Conservation (phyloP, 2,329 filamentous ascomycete species). For the Monosporascus sp. region DNA sequence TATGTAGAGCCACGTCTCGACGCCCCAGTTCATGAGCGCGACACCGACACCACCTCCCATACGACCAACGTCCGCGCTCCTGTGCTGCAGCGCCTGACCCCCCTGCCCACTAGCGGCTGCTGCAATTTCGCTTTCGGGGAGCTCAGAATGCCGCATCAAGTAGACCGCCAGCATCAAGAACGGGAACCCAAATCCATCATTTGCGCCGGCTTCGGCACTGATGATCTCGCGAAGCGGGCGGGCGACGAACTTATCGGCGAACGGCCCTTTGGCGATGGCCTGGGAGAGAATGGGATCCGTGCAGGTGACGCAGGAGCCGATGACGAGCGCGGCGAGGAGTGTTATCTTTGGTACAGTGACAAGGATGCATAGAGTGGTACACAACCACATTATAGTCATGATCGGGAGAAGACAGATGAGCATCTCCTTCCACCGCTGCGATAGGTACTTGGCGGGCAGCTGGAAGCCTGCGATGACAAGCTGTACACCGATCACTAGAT, state of each 20-base stretch:
- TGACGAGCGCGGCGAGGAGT: conserved; percentile 49
- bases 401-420: conserved; percentile 51
- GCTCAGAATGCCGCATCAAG: conserved; percentile 49
- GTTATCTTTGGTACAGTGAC: conserved; percentile 50
- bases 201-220: conserved; percentile 56
- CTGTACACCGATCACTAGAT: too few species aligned
- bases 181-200: conserved; percentile 59
- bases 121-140: conserved; percentile 12
- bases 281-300: conserved; percentile 61
- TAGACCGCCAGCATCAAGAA: conserved; percentile 56
- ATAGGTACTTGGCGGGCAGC: conserved; percentile 52
- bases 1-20: conserved; percentile 58
- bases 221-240: conserved; percentile 56
- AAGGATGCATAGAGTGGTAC: conserved; percentile 51
- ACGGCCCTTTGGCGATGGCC: conserved; percentile 57
- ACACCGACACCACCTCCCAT: conserved; percentile 46
- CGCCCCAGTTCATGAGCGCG: conserved; percentile 52
- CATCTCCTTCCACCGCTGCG: conserved; percentile 47
- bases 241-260: conserved; percentile 57
- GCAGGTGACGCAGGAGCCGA: conserved; percentile 56
- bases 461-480: conserved; percentile 56
- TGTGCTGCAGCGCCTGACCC: conserved; percentile 14
- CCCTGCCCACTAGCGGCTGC: too few species aligned
- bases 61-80: conserved; percentile 36
- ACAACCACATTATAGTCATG: conserved; percentile 60